Percentiles rank a stretch among this genome's conserved stretches.
phyloP scores from a whole-genome alignment of 139 green algal species.

The Tetraselmis striata region DNA sequence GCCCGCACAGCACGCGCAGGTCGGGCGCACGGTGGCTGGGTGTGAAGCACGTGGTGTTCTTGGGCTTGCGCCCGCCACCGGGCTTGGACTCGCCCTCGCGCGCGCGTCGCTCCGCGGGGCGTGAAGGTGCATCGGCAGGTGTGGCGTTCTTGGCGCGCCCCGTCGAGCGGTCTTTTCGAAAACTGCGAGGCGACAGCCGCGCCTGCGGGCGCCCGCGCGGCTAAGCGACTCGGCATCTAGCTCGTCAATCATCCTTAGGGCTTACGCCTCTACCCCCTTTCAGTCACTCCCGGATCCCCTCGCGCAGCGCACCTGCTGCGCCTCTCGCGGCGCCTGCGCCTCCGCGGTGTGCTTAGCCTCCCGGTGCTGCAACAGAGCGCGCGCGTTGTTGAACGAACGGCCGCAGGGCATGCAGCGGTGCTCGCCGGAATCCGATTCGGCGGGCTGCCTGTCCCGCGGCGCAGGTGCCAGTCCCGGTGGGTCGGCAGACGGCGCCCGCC shows the following conservation, averaged over 20 bases:
- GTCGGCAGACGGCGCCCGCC: neutral
- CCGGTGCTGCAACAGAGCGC: neutral
- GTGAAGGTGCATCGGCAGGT: no score
- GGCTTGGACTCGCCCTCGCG: neutral
- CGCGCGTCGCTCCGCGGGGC: neutral
- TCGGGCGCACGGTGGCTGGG: neutral
- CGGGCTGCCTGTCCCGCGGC: neutral
- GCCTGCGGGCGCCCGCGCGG: neutral
- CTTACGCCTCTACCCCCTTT: no score
- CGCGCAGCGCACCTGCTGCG: neutral
- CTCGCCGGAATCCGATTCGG: neutral
- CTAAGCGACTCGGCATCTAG: no score
- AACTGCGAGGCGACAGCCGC: neutral
- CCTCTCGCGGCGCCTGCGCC: neutral
- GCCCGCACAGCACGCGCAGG: conserved; percentile 4
- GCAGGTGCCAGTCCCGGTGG: neutral
- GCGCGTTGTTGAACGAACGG: neutral
- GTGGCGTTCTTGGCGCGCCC: neutral
- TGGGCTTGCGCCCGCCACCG: neutral
- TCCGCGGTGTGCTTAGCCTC: neutral
- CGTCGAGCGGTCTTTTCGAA: neutral
- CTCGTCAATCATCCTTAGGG: no score
- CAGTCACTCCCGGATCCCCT: no score
- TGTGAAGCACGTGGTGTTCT: neutral
- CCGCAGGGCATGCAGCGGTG: neutral